Evolutionary conservation across 2,329 filamentous ascomycete species (phyloP).

Genomic region (Trichoderma harzianum): DNA sequence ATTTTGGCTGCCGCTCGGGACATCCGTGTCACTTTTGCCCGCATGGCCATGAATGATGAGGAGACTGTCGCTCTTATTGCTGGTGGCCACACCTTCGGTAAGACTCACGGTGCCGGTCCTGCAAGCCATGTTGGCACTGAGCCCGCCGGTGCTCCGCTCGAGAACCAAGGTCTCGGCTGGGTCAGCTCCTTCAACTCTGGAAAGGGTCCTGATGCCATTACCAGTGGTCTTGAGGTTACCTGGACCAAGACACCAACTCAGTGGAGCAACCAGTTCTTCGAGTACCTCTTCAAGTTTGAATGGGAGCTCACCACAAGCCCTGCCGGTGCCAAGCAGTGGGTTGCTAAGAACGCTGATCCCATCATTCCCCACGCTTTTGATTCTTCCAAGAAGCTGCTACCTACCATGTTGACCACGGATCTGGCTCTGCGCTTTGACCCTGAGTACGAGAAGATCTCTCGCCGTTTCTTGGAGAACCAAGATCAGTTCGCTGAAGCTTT

Average conservation of each 20-base stretch:
- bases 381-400: slow-evolving; percentile 65
- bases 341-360: slow-evolving; percentile 63
- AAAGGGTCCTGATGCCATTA: slow-evolving; percentile 70
- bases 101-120: slow-evolving; percentile 72
- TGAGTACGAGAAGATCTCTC: slow-evolving; percentile 71
- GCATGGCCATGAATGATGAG: slow-evolving; percentile 82
- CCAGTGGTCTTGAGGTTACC: slow-evolving; percentile 72
- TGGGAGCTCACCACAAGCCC: slow-evolving; percentile 76
- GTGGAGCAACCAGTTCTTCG: slow-evolving; percentile 72
- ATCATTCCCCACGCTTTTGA: slow-evolving; percentile 72
- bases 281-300: slow-evolving; percentile 74
- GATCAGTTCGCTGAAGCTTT: slow-evolving; percentile 68
- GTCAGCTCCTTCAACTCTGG: slow-evolving; percentile 60
- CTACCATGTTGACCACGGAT: slow-evolving; percentile 76
- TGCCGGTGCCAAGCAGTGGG: slow-evolving; percentile 73
- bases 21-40: slow-evolving; percentile 70
- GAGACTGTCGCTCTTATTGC: slow-evolving; percentile 78
- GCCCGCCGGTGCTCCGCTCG: slow-evolving; percentile 61
- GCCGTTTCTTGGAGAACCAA: slow-evolving; percentile 65
- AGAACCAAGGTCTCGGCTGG: slow-evolving; percentile 72
- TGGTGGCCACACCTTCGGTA: slow-evolving; percentile 75
- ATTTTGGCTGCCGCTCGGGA: slow-evolving; percentile 66
- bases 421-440: slow-evolving; percentile 69
- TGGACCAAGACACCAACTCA: slow-evolving; percentile 74
- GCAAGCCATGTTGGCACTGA: slow-evolving; percentile 63